Conservation (phyloP, 2,329 filamentous ascomycete genomes). For the Nemania diffusa region DNA sequence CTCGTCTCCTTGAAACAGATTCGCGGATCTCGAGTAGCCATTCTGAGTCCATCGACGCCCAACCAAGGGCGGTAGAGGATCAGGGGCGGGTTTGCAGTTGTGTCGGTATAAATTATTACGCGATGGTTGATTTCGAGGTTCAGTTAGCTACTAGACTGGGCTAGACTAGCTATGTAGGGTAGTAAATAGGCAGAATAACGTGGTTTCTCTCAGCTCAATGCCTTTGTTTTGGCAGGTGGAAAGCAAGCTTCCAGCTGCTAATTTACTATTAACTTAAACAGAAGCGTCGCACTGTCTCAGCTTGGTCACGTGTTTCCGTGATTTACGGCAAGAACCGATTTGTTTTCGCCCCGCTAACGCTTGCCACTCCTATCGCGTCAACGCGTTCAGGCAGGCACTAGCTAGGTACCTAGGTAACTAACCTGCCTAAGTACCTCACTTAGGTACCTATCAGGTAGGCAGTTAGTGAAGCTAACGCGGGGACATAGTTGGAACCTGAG, state of each 20-base stretch:
- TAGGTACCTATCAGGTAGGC: not conserved
- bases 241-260: not conserved
- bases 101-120: constrained; percentile 31
- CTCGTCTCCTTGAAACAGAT: constrained; percentile 88
- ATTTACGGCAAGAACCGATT: constrained; percentile 33
- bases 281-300: not conserved
- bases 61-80: constrained; percentile 34
- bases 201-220: not conserved
- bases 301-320: constrained; percentile 46
- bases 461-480: too few species aligned
- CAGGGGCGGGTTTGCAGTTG: constrained; percentile 29
- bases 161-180: not conserved
- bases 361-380: constrained; percentile 40
- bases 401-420: not conserved
- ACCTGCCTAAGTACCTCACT: not conserved
- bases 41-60: constrained; percentile 70
- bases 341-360: constrained; percentile 41
- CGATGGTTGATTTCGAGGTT: constrained; percentile 23
- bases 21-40: constrained; percentile 70
- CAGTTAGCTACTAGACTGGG: not conserved
- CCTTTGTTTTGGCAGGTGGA: constrained; percentile 21
- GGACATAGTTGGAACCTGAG: too few species aligned
- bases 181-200: not conserved
- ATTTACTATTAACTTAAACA: not conserved
- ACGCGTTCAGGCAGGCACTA: constrained; percentile 34